Evolutionary conservation across 1,284 basidiomycete genomes (phyloP), one percentile per base, ranked within the genome.

Genomic region (Ustilago cynodontis): DNA sequence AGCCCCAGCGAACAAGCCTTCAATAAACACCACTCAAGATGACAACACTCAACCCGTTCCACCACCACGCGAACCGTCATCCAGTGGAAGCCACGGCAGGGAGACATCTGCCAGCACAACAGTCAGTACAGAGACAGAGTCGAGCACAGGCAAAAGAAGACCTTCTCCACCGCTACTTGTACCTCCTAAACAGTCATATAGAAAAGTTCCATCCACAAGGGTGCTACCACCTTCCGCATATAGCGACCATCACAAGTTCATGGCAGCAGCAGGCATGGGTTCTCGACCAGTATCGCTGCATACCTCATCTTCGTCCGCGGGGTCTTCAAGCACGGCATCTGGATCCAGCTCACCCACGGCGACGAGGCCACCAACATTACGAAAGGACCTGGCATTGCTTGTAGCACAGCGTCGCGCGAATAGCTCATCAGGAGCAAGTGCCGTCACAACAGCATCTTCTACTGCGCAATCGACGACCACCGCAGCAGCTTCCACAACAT

Each of bases 191-290:
- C 69, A 71, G 57, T 65, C 74, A 3, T 69, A 56, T 41, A 37
- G 59, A 9, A 71, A 72, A 45, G 49, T 61, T 7, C 74, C 74
- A 9, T 72, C 69, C 5, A 49, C 43, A 10, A 60, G 49, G 28
- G 65, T 60, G 5, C 29, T 77, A 18, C 69, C 69, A 9, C 54
- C 74, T 20, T 77, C 69, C 9, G 69, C 74, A n/a, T 71, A 47
- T 14, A 77, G 65, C 22, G 74, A 77, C 29, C 74, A 77, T 49
- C 61, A 72, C n/a, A 68, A 71, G 47, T 63, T 77, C 29, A 71
- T 77, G 62, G 66, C 74, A 8, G 69, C 65, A 13, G 69, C 57
- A 1, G 53, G 33, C n/a, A 43, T 26, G 9, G 31, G 59, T 0
- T 31, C 54, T 8, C 33, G 52, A 2, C 59, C 26, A 33, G 22